Evolutionary conservation across 768 basidiomycete genomes (phyloP).

Genomic region (Cyclocybe cylindracea): DNA sequence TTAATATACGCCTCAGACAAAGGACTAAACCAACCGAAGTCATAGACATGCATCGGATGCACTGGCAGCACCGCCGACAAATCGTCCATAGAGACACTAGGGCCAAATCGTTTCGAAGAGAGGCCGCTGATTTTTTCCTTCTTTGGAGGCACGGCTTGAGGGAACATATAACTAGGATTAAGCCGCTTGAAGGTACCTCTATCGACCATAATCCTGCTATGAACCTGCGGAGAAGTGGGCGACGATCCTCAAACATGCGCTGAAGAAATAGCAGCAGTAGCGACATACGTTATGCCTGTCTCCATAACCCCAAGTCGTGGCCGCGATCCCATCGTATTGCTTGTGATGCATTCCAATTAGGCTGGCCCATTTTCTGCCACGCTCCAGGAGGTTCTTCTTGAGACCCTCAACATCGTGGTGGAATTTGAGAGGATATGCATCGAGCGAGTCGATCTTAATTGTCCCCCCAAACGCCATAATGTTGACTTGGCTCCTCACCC

Average conservation of each 20-base stretch:
- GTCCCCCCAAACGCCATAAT: conserved; percentile 50
- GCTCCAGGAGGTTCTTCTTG: conserved; percentile 36
- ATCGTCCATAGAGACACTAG: too few species aligned
- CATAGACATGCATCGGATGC: too few species aligned
- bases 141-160: conserved; percentile 30
- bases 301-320: conserved; percentile 28
- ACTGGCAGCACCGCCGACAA: too few species aligned
- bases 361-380: conserved; percentile 60
- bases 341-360: conserved; percentile 58
- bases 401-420: conserved; percentile 46
- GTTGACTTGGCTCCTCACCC: conserved; percentile 39
- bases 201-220: conserved; percentile 63
- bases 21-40: too few species aligned
- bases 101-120: too few species aligned
- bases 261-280: background rate
- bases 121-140: conserved; percentile 4
- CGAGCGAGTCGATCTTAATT: conserved; percentile 47
- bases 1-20: too few species aligned
- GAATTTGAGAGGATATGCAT: conserved; percentile 55
- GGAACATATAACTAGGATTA: conserved; percentile 52
- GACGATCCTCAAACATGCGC: background rate
- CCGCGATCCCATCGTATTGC: conserved; percentile 56
- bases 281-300: conserved; percentile 50
- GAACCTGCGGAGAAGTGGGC: conserved; percentile 35
- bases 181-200: conserved; percentile 54